Conservation (phyloP, 768 basidiomycete species). For the Crepidotus variabilis region DNA sequence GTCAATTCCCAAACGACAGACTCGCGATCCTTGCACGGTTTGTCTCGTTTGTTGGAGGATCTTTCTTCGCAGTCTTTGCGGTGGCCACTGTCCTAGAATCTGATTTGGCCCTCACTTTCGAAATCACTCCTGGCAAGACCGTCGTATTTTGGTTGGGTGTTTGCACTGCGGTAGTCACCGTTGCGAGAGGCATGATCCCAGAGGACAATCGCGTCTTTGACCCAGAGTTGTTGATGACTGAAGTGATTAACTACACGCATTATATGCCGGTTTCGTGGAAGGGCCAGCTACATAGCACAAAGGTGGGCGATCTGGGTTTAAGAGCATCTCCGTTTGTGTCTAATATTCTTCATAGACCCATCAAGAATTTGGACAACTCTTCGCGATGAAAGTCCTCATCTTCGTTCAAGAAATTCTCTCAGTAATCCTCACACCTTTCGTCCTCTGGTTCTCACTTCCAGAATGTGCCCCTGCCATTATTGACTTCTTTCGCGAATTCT, state of each 20-base stretch:
- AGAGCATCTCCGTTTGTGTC: background rate
- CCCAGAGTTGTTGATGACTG: constrained; percentile 88
- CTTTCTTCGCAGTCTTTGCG: constrained; percentile 93
- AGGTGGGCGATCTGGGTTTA: constrained; percentile 36
- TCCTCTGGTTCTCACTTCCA: constrained; percentile 91
- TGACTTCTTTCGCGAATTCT: constrained; percentile 98
- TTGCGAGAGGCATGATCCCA: constrained; percentile 92
- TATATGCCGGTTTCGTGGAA: constrained; percentile 96
- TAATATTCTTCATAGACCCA: constrained; percentile 62
- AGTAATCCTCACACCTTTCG: constrained; percentile 90
- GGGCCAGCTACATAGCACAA: constrained; percentile 81
- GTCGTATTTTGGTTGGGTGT: constrained; percentile 90
- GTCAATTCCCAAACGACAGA: constrained; percentile 96
- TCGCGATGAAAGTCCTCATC: constrained; percentile 86
- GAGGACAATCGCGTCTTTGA: constrained; percentile 94
- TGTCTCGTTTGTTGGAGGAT: constrained; percentile 92
- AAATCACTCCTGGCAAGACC: constrained; percentile 90
- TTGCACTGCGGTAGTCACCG: constrained; percentile 85
- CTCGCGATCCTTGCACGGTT: constrained; percentile 89
- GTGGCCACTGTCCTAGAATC: constrained; percentile 92
- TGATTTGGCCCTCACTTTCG: constrained; percentile 89
- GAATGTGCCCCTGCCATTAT: constrained; percentile 86
- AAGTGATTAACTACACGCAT: constrained; percentile 91
- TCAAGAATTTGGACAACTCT: constrained; percentile 86
- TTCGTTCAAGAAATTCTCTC: constrained; percentile 88